These are phyloP conservation scores for Teratosphaeria gauchensis DNA, from an alignment of 2,329 filamentous ascomycete genomes.

Conservation along the genomic window DNA sequence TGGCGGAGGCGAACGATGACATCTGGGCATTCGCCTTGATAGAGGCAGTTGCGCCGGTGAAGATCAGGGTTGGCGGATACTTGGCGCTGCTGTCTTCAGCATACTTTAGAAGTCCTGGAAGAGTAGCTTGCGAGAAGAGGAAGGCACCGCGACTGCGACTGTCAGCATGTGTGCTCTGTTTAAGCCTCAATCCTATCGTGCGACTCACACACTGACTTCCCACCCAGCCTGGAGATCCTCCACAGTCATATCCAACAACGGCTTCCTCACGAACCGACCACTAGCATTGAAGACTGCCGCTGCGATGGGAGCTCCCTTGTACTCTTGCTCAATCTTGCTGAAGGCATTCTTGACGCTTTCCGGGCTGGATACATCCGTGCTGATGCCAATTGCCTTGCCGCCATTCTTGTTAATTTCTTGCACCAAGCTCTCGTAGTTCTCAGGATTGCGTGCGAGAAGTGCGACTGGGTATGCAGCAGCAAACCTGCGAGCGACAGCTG, in stretches of 20 bases:
- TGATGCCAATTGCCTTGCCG: constrained; percentile 61
- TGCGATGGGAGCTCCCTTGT: constrained; percentile 36
- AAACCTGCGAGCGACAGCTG: constrained; percentile 51
- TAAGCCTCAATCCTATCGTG: background rate
- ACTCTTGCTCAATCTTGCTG: constrained; percentile 50
- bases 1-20: constrained; percentile 64
- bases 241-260: constrained; percentile 51
- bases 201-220: constrained; percentile 41
- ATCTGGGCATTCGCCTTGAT: constrained; percentile 62
- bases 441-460: constrained; percentile 58
- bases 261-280: constrained; percentile 48
- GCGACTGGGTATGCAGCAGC: constrained; percentile 60
- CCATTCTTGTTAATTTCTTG: constrained; percentile 58
- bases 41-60: constrained; percentile 79
- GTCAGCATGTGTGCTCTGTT: background rate
- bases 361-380: constrained; percentile 52
- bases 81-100: constrained; percentile 38
- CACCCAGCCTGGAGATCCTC: constrained; percentile 46
- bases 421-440: constrained; percentile 57
- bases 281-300: constrained; percentile 65
- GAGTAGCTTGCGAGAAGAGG: constrained; percentile 60
- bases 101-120: constrained; percentile 61
- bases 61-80: constrained; percentile 68
- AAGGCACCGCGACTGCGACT: constrained; percentile 55
- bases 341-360: constrained; percentile 51